Evolutionary conservation across 1,284 basidiomycete species (phyloP), one percentile per base, ranked within the genome.

Genomic region (Stereum hirsutum): DNA sequence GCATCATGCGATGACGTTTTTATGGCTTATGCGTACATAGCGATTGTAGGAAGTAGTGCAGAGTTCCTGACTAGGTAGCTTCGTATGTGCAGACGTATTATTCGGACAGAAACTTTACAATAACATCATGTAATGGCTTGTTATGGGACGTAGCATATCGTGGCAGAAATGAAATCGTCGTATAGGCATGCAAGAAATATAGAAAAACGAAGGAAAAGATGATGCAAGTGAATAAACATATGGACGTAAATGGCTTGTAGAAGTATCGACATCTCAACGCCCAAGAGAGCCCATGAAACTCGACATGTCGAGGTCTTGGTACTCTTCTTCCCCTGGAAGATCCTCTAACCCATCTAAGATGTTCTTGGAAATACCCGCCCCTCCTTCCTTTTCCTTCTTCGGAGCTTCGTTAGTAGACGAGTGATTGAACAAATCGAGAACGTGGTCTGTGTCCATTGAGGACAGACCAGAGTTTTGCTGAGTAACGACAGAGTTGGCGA

Each of bases 401-500:
- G 70, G 67, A 0, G 68, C 62, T 49, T 87, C 86, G 45, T 83
- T 79, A 38, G 72, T 69, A 5, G 79, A 79, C 6, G 89, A 90
- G 15, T 83, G 82, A 54, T 72, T 78, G 75, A 99, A 99, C 34
- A 99, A 74, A 62, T 99, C 96, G 31, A 99, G 70, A 31, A 99
- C 94, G 50, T 93, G 81, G 57, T 97, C 94, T 0, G 96, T 98
- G 56, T 96, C 94, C 93, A 99, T 98, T 3, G 90, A 89, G 0
- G 83, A 74, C 45, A 99, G 67, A 25, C 91, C 92, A 2, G 91
- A 76, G 61, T 99, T 99, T 62, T 99, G 94, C 63, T 99, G 94
- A 3, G 91, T 98, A 31, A 99, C 90, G 46, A 99, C 83, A 5
- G 93, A 93, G 55, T 91, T 88, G 15, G 96, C 96, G 53, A 99